Percentiles rank a stretch among this genome's conserved stretches.
These are phyloP conservation scores for Musa beccarii DNA, from an alignment of 176 grass and related monocot genomes.

Conservation along the genomic window DNA sequence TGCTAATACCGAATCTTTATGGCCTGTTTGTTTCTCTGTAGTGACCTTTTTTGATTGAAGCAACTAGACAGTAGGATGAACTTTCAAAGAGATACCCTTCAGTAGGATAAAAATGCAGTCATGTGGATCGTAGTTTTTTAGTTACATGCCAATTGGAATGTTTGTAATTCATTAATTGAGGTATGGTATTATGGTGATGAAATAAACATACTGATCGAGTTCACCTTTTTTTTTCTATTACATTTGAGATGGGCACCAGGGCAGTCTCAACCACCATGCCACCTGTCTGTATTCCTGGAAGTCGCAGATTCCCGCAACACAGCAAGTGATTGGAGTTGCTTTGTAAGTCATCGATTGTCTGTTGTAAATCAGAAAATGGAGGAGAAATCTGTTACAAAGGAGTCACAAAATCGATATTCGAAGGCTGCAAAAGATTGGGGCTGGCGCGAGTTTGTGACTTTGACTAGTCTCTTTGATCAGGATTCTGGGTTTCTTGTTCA, in stretches of 20 bases:
- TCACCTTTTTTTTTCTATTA: constrained; percentile 4
- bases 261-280: constrained; percentile 94
- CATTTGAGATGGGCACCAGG: constrained; percentile 43
- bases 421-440: constrained; percentile 98
- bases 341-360: constrained; percentile 89
- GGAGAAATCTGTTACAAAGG: constrained; percentile 76
- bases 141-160: neutral
- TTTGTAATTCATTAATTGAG: neutral
- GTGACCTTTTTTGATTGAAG: neutral
- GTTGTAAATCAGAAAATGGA: constrained; percentile 88
- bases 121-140: neutral
- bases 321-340: constrained; percentile 84
- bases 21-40: neutral
- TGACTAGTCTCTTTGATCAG: constrained; percentile 93
- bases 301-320: constrained; percentile 76
- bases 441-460: constrained; percentile 90
- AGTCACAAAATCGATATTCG: constrained; percentile 98
- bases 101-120: no score
- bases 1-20: neutral
- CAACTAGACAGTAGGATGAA: no score
- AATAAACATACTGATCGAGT: constrained; percentile 1
- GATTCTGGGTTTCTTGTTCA: constrained; percentile 84
- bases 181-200: neutral
- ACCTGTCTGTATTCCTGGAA: constrained; percentile 93
- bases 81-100: no score